phyloP scores from a whole-genome alignment of 1,284 basidiomycete genomes.

The Boletus semigastroideus region DNA sequence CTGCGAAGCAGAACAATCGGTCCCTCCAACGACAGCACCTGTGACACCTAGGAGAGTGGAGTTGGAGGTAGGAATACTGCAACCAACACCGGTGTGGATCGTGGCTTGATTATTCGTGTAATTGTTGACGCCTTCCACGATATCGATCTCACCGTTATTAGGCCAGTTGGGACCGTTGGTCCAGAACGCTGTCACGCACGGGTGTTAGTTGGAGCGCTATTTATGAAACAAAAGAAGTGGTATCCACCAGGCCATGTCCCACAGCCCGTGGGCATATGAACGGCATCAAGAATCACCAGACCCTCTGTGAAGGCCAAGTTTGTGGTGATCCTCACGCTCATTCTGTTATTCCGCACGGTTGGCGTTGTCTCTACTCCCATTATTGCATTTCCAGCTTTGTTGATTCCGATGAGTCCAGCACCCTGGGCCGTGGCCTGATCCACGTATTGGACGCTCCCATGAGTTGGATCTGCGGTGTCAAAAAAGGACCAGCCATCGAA shows the following conservation, averaged over 20 bases:
- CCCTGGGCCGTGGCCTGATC: constrained; percentile 52
- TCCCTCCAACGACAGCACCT: constrained; percentile 64
- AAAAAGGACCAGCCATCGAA: constrained; percentile 84
- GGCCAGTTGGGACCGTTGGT: constrained; percentile 74
- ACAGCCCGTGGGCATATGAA: constrained; percentile 91
- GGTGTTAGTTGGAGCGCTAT: constrained; percentile 28
- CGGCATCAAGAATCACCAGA: constrained; percentile 77
- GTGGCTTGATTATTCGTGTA: constrained; percentile 81
- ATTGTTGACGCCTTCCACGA: constrained; percentile 79
- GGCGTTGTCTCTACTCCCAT: constrained; percentile 85
- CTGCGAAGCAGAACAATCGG: constrained; percentile 65
- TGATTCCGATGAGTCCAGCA: constrained; percentile 57
- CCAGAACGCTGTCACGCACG: constrained; percentile 45
- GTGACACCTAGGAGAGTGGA: constrained; percentile 50
- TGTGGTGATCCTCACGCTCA: constrained; percentile 76
- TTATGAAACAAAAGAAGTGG: constrained; percentile 11
- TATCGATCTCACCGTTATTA: constrained; percentile 77
- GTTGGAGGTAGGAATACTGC: constrained; percentile 56
- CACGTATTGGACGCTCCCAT: constrained; percentile 66
- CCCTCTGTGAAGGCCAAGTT: constrained; percentile 58
- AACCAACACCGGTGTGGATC: constrained; percentile 75
- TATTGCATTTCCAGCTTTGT: constrained; percentile 68
- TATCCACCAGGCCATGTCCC: constrained; percentile 77
- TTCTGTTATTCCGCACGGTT: constrained; percentile 60
- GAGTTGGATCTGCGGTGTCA: constrained; percentile 71